phyloP scores from a whole-genome alignment of 1,139 yeast species.

The Scheffersomyces titani region DNA sequence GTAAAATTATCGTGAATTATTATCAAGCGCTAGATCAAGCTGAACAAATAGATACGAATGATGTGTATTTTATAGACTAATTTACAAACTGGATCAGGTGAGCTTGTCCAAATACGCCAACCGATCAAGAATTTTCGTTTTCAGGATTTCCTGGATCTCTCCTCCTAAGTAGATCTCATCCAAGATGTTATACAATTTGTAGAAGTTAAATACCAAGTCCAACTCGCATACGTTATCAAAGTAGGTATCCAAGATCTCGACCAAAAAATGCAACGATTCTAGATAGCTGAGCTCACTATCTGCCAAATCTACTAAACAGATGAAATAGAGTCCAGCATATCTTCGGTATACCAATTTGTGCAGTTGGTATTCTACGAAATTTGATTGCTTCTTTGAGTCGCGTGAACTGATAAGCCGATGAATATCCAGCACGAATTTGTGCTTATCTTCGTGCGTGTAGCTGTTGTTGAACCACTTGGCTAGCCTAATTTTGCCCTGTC shows the following conservation, averaged over 20 bases:
- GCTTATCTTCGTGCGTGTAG: conserved; percentile 46
- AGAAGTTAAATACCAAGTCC: conserved; percentile 82
- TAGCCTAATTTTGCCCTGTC: conserved; percentile 90
- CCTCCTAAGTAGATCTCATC: conserved; percentile 82
- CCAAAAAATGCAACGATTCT: conserved; percentile 85
- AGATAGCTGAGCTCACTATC: conserved; percentile 83
- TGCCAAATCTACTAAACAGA: conserved; percentile 69
- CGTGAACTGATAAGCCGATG: conserved; percentile 80
- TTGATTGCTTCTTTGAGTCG: conserved; percentile 81
- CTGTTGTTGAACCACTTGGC: conserved; percentile 71
- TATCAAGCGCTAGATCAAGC: not conserved
- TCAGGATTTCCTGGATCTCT: conserved; percentile 74
- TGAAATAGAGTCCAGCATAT: conserved; percentile 89
- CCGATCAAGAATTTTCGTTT: conserved; percentile 55
- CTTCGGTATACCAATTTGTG: conserved; percentile 81
- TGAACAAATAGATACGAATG: conserved; percentile 1
- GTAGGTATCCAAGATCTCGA: conserved; percentile 82
- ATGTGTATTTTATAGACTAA: not conserved
- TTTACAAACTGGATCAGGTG: not conserved
- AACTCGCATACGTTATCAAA: conserved; percentile 93
- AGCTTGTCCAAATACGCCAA: conserved; percentile 50
- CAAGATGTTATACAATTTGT: conserved; percentile 66
- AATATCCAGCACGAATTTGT: conserved; percentile 64
- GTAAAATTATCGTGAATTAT: conserved; percentile 3
- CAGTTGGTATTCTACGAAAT: conserved; percentile 74